Conservation (phyloP, 345 rosid species). For the Gossypium raimondii region DNA sequence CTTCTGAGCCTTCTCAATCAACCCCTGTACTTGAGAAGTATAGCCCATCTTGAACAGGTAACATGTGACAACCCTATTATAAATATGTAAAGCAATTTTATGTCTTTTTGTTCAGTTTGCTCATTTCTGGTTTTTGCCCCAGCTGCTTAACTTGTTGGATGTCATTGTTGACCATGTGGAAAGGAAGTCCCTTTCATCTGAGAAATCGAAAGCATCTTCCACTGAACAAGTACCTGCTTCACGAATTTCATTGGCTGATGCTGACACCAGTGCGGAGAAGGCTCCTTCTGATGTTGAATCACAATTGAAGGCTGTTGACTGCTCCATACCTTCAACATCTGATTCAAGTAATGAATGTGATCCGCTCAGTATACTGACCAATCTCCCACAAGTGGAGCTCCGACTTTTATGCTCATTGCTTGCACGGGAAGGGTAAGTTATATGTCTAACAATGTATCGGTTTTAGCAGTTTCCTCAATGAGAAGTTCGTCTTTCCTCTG, state of each 20-base stretch:
- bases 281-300: slow-evolving; percentile 37
- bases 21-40: slow-evolving; percentile 86
- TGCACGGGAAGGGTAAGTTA: slow-evolving; percentile 80
- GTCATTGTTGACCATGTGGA: slow-evolving; percentile 75
- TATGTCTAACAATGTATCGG: background rate
- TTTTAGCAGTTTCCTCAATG: background rate
- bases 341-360: slow-evolving; percentile 50
- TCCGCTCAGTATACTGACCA: slow-evolving; percentile 49
- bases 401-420: slow-evolving; percentile 87
- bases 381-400: slow-evolving; percentile 79
- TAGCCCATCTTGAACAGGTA: slow-evolving; percentile 98
- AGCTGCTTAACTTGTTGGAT: slow-evolving; percentile 87
- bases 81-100: background rate
- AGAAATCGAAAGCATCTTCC: slow-evolving; percentile 38
- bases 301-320: slow-evolving; percentile 32
- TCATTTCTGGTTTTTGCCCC: slow-evolving; percentile 25
- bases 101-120: slow-evolving; percentile 8
- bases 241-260: slow-evolving; percentile 36
- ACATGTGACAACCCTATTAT: slow-evolving; percentile 22
- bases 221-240: slow-evolving; percentile 36
- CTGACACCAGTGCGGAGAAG: slow-evolving; percentile 34
- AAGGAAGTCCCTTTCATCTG: slow-evolving; percentile 49
- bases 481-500: background rate
- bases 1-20: slow-evolving; percentile 89
- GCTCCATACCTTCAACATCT: slow-evolving; percentile 38